Evolutionary conservation across 1,139 yeast species (phyloP), one percentile per base, ranked within the genome.

Genomic region (Tardiomyces digboiensis): DNA sequence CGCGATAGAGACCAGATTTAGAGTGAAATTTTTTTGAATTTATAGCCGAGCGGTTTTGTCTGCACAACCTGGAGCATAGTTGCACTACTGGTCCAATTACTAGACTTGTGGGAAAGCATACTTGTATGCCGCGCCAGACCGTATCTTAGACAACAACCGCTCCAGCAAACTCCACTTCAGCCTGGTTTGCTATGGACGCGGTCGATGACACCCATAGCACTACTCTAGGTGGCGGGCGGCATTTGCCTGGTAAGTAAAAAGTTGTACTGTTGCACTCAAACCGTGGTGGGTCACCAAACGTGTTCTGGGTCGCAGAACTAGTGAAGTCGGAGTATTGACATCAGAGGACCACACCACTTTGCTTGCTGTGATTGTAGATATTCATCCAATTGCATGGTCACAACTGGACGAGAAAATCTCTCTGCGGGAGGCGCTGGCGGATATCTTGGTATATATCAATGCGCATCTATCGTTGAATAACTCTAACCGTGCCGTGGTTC

Each of bases 391-490:
- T 36, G 81, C 86, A 40, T 88, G 97, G 97, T 75, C 71, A 42
- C 68, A 70, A 39, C 65, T 81, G 29, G 55, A 60, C 23, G 66
- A 72, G 36, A 66, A 68, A 41, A 62, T 75, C 2, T 55, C 76
- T 2, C 60, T 84, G 23, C 70, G 73, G 47, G 78, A 78, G 41
- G 75, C 80, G 19, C 67, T 78, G 19, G 75, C 80, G 49, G 69
- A 86, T 4, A 59, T 86, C 10, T 61, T 84, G 40, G 85, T 87
- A 29, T 80, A 81, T 56, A 63, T 89, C 46, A 91, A 91, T 59
- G 89, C 93, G 1, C 98, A 91, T 62, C 61, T 93, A 42, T 80
- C 98, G 0, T 70, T 87, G 45, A 86, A 87, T 62, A 86, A 85
- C 57, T 78, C 88, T 33, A 91, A 91, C 61, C 78, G 78, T 57